A percentile compares a stretch with the other conserved stretches of the same genome.
Conservation (phyloP, 2,329 filamentous ascomycete genomes). For the Ophiostoma ulmi region DNA sequence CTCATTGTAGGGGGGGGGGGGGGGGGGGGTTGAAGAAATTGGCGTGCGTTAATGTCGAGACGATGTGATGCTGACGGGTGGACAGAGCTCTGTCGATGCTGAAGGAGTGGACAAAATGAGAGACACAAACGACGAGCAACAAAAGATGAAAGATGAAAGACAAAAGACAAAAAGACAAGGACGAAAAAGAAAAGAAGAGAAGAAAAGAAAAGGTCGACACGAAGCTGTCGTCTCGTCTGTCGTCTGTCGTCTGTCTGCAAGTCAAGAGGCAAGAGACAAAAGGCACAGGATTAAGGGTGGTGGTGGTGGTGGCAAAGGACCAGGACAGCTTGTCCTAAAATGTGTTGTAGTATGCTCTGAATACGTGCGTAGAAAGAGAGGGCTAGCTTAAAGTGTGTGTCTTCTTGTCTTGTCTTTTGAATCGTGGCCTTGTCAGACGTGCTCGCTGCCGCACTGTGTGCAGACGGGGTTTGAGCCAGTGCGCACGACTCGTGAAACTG, state of each 20-base stretch:
- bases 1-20: constrained; percentile 67
- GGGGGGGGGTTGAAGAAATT: no score
- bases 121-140: neutral
- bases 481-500: neutral
- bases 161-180: neutral
- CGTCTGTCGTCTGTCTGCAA: neutral
- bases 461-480: neutral
- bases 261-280: neutral
- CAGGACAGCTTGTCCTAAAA: constrained; percentile 15
- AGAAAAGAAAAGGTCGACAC: neutral
- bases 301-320: neutral
- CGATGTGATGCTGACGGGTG: neutral
- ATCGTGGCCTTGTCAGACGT: constrained; percentile 21
- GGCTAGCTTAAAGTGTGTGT: neutral
- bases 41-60: neutral
- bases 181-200: neutral
- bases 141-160: neutral
- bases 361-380: neutral
- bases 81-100: no score
- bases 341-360: neutral
- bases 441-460: neutral
- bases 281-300: neutral
- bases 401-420: constrained; percentile 15
- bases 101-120: neutral
- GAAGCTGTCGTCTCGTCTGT: neutral